phyloP scores from a whole-genome alignment of 768 basidiomycete species.

The Naganishia friedmannii region DNA sequence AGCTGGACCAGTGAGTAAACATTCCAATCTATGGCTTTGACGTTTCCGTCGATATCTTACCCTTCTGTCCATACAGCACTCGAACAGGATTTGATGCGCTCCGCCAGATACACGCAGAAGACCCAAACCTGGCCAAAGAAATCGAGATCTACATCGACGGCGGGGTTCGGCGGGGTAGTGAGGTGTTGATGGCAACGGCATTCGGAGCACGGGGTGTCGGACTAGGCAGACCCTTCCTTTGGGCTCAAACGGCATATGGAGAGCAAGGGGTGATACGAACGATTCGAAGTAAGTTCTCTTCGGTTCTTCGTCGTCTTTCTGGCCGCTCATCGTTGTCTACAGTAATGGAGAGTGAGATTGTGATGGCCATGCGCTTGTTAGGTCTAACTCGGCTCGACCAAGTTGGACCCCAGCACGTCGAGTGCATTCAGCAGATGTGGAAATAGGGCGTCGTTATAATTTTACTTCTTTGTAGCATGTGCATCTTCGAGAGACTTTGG shows the following conservation, averaged over 20 bases:
- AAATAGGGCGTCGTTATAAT: background rate
- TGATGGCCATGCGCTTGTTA: conserved; percentile 47
- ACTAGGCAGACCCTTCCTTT: conserved; percentile 53
- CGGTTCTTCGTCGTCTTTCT: background rate
- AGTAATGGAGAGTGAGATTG: conserved; percentile 51
- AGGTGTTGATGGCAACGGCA: conserved; percentile 82
- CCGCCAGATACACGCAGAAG: conserved; percentile 41
- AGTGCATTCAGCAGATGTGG: conserved; percentile 47
- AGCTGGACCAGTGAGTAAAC: conserved; percentile 37
- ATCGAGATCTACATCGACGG: conserved; percentile 78
- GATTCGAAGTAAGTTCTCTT: conserved; percentile 43
- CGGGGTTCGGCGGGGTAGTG: conserved; percentile 74
- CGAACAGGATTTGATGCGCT: conserved; percentile 57
- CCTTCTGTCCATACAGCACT: conserved; percentile 29
- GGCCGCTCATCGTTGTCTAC: background rate
- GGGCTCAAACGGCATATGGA: conserved; percentile 52
- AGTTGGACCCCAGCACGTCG: conserved; percentile 44
- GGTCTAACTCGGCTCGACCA: conserved; percentile 42
- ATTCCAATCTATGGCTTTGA: background rate
- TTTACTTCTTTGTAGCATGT: too few relatives aligned
- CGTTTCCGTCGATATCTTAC: conserved; percentile 18
- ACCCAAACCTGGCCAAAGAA: conserved; percentile 45
- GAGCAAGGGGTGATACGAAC: conserved; percentile 52
- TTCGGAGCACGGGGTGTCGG: conserved; percentile 56
- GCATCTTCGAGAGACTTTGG: too few relatives aligned